Evolutionary conservation across 2,329 filamentous ascomycete species (phyloP).

Genomic region (Aureobasidium musti): DNA sequence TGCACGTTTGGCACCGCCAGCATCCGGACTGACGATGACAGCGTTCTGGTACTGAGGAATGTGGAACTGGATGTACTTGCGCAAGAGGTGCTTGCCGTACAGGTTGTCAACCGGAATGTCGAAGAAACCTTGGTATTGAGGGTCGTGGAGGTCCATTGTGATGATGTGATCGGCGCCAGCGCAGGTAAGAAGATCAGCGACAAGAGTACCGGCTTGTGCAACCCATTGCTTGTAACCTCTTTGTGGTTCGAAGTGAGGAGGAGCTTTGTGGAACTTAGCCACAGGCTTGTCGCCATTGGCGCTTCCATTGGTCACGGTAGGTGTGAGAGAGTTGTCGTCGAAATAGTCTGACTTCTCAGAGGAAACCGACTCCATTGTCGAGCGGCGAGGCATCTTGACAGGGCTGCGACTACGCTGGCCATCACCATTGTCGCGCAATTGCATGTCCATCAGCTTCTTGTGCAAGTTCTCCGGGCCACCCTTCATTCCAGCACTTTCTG

Average conservation of each 20-base stretch:
- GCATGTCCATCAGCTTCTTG: constrained; percentile 70
- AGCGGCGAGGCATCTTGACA: constrained; percentile 30
- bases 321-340: constrained; percentile 32
- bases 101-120: constrained; percentile 98
- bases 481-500: constrained; percentile 64
- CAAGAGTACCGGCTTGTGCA: constrained; percentile 90
- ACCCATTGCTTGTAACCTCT: constrained; percentile 99
- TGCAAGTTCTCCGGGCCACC: constrained; percentile 71
- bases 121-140: constrained; percentile 98
- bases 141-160: constrained; percentile 95
- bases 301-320: constrained; percentile 41
- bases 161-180: constrained; percentile 96
- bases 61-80: constrained; percentile 71
- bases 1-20: constrained; percentile 92
- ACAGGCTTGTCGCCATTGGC: constrained; percentile 63
- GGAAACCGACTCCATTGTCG: constrained; percentile 38
- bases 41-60: constrained; percentile 83
- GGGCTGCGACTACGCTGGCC: constrained; percentile 24
- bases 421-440: constrained; percentile 53
- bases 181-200: constrained; percentile 91
- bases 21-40: constrained; percentile 94
- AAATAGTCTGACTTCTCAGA: constrained; percentile 38
- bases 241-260: constrained; percentile 69
- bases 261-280: constrained; percentile 51
- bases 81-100: constrained; percentile 75